Base-by-base conservation (phyloP, 441 rosid species). In the Pelargonium myrrhifolium region DNA sequence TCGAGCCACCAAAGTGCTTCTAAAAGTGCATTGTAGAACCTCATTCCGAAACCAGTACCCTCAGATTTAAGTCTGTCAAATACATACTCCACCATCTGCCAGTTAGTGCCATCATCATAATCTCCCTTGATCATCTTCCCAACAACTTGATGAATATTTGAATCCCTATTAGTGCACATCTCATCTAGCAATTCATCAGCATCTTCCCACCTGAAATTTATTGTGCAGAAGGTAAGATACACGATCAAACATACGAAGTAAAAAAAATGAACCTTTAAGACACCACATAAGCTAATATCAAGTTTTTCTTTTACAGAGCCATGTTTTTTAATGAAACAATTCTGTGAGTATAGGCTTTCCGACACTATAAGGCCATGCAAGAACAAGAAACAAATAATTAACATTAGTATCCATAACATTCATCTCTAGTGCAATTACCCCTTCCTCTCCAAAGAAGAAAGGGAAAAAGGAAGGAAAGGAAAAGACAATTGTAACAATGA, bases 1-100 rank as follows among this genome's bases (percentile, higher is more conserved):
- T 91, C 92, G 49, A 94, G 76, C 92, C 96, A 89, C 99, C 99
- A 94, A 67, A 89, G 93, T 53, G 97, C 93, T 80, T 93, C 99
- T 64, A 91, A 65, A 77, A 94, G 87, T 15, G 97, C 82, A 74
- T 89, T 94, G 78, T 91, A 89, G 79, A 94, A 91, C 84, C 96
- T 87, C 79, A 88, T 78, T 73, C 91, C 96, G 72, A 94, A 75
- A 70, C 87, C 90, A 76, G 90, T 86, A 62, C 96, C 97, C 85
- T 94, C 99, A 70, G 92, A 83, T 58, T 82, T 85, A 65, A 94
- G 88, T 71, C 89, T 94, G 78, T 88, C 97, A 75, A 89, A 82
- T 51, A 88, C 86, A 80, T 86, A 89, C 82, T 91, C 96, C 63
- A 91, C 96, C 80, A 93, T 89, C 84, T 87, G 95, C 99, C 99